phyloP scores from a whole-genome alignment of 148 eudicot genomes.

The Diospyros kaki region DNA sequence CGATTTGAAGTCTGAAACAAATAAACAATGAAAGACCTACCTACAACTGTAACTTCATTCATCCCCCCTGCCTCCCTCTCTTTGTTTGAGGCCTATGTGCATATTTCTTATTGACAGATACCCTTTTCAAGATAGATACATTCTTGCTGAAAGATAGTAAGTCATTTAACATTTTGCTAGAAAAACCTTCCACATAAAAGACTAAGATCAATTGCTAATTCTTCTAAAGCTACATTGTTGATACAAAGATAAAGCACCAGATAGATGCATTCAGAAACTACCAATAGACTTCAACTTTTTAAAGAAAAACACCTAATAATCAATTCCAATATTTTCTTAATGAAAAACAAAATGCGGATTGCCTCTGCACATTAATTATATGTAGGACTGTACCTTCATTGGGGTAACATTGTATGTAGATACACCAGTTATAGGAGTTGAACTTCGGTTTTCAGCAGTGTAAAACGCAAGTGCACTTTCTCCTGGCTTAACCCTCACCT shows the following conservation, averaged over 20 bases:
- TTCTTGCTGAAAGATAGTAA: too few species aligned
- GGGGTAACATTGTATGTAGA: constrained; percentile 98
- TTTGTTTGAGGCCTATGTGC: background rate
- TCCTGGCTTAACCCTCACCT: constrained; percentile 96
- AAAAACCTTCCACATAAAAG: background rate
- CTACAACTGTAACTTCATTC: too few species aligned
- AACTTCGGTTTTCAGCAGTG: constrained; percentile 91
- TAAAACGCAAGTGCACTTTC: constrained; percentile 98
- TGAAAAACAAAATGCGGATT: background rate
- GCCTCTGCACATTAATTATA: background rate
- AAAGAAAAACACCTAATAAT: background rate
- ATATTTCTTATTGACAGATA: background rate
- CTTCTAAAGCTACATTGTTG: background rate
- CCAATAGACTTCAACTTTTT: background rate
- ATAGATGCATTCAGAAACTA: background rate
- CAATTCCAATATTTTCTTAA: background rate
- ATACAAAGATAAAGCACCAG: background rate
- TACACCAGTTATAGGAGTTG: constrained; percentile 78
- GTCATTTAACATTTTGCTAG: background rate
- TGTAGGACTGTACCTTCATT: constrained; percentile 66
- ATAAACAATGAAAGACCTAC: too few species aligned
- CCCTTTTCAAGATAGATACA: too few species aligned
- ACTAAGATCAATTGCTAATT: background rate
- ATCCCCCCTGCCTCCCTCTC: too few species aligned
- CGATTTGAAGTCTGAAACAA: too few species aligned